A percentile compares a stretch with the other conserved stretches of the same genome.
These are phyloP conservation scores for Starmerella bacillaris DNA, from an alignment of 805 yeast genomes.

Conservation along the genomic window DNA sequence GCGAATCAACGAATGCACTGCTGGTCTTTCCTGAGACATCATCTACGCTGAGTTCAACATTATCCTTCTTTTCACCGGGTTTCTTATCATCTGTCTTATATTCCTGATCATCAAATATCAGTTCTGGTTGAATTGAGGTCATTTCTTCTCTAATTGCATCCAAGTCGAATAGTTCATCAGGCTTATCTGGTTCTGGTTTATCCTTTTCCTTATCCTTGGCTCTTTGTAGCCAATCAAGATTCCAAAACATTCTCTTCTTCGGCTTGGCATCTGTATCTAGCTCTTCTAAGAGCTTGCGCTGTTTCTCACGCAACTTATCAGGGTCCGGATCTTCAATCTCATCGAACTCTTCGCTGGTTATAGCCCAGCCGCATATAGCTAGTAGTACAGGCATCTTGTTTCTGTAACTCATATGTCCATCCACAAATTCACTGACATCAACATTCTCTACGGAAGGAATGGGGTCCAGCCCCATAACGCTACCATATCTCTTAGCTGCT, in stretches of 20 bases:
- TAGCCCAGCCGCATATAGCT: conserved; percentile 54
- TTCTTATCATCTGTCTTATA: not conserved
- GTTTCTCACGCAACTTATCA: conserved; percentile 57
- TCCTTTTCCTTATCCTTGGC: conserved; percentile 17
- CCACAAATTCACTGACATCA: conserved; percentile 71
- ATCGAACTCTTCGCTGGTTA: conserved; percentile 73
- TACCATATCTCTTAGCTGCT: conserved; percentile 82
- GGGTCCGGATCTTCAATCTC: conserved; percentile 95
- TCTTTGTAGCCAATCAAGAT: conserved; percentile 41
- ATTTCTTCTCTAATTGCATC: conserved; percentile 26
- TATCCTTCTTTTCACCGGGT: not conserved
- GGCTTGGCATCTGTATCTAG: conserved; percentile 25
- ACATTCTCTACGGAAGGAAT: conserved; percentile 53
- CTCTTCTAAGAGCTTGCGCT: conserved; percentile 63
- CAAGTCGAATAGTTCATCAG: conserved; percentile 22
- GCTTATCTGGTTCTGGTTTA: conserved; percentile 23
- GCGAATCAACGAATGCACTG: not conserved
- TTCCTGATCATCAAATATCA: conserved; percentile 15
- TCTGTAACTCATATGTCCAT: conserved; percentile 96
- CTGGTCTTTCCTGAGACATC: not conserved
- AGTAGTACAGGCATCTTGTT: conserved; percentile 75
- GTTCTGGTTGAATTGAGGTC: conserved; percentile 18
- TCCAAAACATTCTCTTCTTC: conserved; percentile 25
- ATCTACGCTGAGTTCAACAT: no score
- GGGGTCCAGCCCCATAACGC: conserved; percentile 81